phyloP scores from a whole-genome alignment of 352 stramenopile species.

The Blastocystis sp. region DNA sequence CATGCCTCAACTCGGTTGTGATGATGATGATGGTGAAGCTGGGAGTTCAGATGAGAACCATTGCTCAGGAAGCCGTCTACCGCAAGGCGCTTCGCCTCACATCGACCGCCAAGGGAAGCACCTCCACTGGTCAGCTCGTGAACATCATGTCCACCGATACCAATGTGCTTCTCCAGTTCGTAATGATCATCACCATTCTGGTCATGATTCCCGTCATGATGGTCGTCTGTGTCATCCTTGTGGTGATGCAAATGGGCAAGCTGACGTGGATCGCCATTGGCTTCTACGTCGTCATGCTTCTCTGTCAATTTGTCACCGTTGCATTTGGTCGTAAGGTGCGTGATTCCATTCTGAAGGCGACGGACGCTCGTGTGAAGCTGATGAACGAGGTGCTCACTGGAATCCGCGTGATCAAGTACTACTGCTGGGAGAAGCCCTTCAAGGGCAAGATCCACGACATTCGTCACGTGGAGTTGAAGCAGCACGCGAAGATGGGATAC shows the following conservation, averaged over 20 bases:
- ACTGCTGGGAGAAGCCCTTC: constrained; percentile 78
- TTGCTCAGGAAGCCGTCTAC: constrained; percentile 62
- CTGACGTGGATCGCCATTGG: constrained; percentile 18
- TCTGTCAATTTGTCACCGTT: constrained; percentile 1
- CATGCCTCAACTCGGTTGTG: neutral
- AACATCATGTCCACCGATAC: constrained; percentile 58
- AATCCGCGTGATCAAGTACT: constrained; percentile 85
- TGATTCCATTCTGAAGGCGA: constrained; percentile 58
- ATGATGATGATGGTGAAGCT: constrained; percentile 48
- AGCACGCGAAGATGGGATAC: constrained; percentile 65
- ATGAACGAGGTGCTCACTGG: constrained; percentile 67
- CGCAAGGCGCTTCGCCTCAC: constrained; percentile 63
- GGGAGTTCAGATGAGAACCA: neutral
- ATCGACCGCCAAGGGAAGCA: constrained; percentile 59
- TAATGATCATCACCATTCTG: constrained; percentile 23
- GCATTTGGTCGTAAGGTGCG: neutral
- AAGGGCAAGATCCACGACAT: constrained; percentile 69
- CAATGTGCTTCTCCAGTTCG: constrained; percentile 19
- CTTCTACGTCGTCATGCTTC: constrained; percentile 11
- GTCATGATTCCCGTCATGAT: constrained; percentile 47
- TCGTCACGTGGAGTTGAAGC: constrained; percentile 67
- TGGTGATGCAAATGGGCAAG: neutral
- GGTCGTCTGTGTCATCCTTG: neutral
- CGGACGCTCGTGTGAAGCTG: constrained; percentile 66
- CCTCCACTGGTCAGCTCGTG: constrained; percentile 56